Conservation (phyloP, 1,284 basidiomycete genomes). For the Sporisorium exsertum region DNA sequence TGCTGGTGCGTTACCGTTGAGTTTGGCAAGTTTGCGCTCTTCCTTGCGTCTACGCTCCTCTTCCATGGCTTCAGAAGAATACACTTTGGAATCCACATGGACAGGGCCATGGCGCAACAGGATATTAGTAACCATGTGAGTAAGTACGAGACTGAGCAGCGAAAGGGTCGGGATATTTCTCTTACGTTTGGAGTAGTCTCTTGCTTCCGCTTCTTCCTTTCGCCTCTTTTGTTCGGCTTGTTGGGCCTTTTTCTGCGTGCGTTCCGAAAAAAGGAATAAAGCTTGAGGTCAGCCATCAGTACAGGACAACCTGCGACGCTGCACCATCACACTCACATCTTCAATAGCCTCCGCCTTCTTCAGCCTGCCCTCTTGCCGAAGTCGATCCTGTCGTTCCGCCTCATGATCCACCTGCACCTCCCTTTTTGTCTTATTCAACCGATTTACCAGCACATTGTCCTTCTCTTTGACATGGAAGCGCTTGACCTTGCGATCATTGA, state of each 20-base stretch:
- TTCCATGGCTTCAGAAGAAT: slow-evolving; percentile 61
- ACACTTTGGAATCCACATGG: slow-evolving; percentile 35
- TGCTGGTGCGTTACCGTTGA: slow-evolving; percentile 17
- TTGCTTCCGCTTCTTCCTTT: slow-evolving; percentile 72
- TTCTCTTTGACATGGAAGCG: slow-evolving; percentile 81
- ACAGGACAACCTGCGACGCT: background rate
- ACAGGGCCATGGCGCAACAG: background rate
- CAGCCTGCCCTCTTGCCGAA: slow-evolving; percentile 45
- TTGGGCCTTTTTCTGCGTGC: slow-evolving; percentile 48
- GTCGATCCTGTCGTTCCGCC: slow-evolving; percentile 80
- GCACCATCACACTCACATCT: slow-evolving; percentile 33
- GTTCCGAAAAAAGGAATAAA: background rate
- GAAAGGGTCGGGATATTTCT: too few species aligned
- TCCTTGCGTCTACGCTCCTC: slow-evolving; percentile 51
- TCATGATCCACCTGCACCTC: slow-evolving; percentile 82
- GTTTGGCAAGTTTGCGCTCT: slow-evolving; percentile 44
- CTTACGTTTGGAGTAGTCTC: slow-evolving; percentile 70
- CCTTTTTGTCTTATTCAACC: slow-evolving; percentile 92
- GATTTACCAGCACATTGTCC: slow-evolving; percentile 90
- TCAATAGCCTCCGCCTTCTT: slow-evolving; percentile 58
- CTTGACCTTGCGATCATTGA: slow-evolving; percentile 79
- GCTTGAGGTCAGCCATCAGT: background rate
- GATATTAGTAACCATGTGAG: too few species aligned
- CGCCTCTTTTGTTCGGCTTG: slow-evolving; percentile 70
- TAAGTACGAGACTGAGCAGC: too few species aligned